Evolutionary conservation across 2,329 filamentous ascomycete species (phyloP).

Genomic region (Gnomoniopsis sp.): DNA sequence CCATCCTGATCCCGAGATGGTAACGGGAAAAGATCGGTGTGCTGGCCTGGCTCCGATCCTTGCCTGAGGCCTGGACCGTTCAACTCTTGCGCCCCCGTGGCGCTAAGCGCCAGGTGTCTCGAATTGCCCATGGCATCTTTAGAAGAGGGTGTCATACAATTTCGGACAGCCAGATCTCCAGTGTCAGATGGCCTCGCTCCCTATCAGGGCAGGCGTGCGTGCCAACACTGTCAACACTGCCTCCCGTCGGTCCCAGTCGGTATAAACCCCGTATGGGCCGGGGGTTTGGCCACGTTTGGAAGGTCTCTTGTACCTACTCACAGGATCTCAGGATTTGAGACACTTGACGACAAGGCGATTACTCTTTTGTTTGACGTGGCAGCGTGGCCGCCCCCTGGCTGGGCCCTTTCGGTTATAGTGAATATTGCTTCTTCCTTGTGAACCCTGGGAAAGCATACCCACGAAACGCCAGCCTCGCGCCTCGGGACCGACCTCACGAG

Average conservation of each 20-base stretch:
- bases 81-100: conserved; percentile 3
- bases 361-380: conserved; percentile 12
- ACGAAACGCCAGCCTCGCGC: conserved; percentile 14
- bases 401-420: not conserved
- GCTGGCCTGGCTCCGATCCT: conserved; percentile 5
- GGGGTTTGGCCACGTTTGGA: conserved; percentile 8
- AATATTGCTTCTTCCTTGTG: conserved; percentile 9
- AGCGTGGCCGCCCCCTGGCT: not conserved
- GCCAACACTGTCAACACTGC: not conserved
- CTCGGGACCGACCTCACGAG: conserved; percentile 1
- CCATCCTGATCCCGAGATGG: conserved; percentile 10
- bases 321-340: conserved; percentile 15
- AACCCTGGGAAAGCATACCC: conserved; percentile 7
- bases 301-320: conserved; percentile 11
- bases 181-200: conserved; percentile 2
- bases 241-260: not conserved
- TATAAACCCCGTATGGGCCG: not conserved
- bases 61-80: conserved; percentile 10
- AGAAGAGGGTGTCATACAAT: not conserved
- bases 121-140: too few relatives aligned
- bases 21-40: conserved; percentile 13
- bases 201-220: not conserved
- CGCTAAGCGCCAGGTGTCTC: not conserved
- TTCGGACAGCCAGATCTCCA: not conserved
- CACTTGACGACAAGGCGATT: conserved; percentile 15